Evolutionary conservation across 176 grass and related monocot species (phyloP).

Genomic region (Elymus sibiricus): DNA sequence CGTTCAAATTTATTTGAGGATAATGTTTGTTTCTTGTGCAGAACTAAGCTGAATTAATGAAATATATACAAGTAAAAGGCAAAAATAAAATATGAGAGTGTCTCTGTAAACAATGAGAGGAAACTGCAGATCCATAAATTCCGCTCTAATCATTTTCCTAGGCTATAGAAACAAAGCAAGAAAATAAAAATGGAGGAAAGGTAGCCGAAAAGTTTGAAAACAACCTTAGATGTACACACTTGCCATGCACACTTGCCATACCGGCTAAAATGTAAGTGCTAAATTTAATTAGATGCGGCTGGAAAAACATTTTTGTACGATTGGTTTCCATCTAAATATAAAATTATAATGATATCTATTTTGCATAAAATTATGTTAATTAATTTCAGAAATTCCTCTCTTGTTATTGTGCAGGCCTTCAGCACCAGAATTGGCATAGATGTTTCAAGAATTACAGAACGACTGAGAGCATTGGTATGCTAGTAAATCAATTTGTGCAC

Average conservation of each 20-base stretch:
- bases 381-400: background rate
- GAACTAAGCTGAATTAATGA: background rate
- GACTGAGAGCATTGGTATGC: conserved; percentile 42
- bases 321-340: background rate
- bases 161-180: background rate
- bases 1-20: background rate
- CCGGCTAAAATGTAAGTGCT: background rate
- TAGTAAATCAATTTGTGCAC: background rate
- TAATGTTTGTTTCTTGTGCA: background rate
- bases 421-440: conserved; percentile 74
- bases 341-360: background rate
- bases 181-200: background rate
- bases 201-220: background rate
- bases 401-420: conserved; percentile 46
- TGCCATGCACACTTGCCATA: background rate
- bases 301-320: background rate
- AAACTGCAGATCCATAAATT: no score
- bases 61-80: background rate
- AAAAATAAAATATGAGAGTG: background rate
- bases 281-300: background rate
- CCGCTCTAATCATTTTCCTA: background rate
- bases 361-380: background rate
- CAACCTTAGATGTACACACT: background rate
- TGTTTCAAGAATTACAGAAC: conserved; percentile 47
- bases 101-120: background rate